Evolutionary conservation across 169 alveolate species (phyloP), one percentile per base, ranked within the genome.

Genomic region (Neospora caninum): DNA sequence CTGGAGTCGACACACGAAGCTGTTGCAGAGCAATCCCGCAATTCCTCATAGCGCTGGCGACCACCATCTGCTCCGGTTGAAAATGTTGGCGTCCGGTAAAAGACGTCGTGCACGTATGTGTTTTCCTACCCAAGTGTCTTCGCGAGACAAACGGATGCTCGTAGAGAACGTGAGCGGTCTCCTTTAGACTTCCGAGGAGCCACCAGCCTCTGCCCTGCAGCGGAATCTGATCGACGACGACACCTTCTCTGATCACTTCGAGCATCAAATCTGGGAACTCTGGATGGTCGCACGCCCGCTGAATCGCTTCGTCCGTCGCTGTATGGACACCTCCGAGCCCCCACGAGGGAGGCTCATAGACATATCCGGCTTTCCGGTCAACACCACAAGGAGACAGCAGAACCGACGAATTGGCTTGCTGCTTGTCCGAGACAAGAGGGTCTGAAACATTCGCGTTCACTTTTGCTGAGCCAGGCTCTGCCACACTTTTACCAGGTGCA

Each of bases 101-200:
- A n/a, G n/a, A n/a, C n/a, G n/a, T n/a, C n/a, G n/a, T n/a, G n/a
- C n/a, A n/a, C n/a, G n/a, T n/a, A n/a, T 49, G 58, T 49, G 58
- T 27, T 22, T 64, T 1, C 89, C 41, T 43, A 82, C 89, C 89
- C 27, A 82, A 36, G 36, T 82, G 89, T 82, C 89, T 36, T 25
- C 89, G 89, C 53, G 89, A 82, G 69, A 82, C 89, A 31, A 82
- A 82, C 67, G 89, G 89, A 41, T 82, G 89, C 36, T 82, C 89
- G 38, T 82, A 82, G 0, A 82, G 69, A 43, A 82, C 64, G 67
- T 82, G 41, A 82, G 39, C 89, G 41, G 27, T 18, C 16, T 42
- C 64, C 64, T 42, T 82, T 39, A 82, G 67, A 34, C 89, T 82
- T 2, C 89, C 89, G 41, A 82, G 89, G 25, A 82, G 89, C 53